phyloP scores from a whole-genome alignment of 2,329 filamentous ascomycete genomes.

The Nemania bipapillata region DNA sequence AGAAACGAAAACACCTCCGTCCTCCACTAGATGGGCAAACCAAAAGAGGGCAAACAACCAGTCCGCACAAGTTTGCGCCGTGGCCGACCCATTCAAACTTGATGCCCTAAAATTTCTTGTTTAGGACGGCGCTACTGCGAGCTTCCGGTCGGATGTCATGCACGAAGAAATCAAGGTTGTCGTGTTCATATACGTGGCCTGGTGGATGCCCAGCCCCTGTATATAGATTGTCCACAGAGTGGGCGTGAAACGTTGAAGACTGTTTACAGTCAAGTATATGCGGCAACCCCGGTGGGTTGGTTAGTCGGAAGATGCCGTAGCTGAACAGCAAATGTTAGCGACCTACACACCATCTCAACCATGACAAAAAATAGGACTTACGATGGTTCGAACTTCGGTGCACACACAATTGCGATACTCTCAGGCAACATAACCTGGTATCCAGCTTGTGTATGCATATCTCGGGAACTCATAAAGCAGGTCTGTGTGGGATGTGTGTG shows the following conservation, averaged over 20 bases:
- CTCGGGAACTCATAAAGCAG: slow-evolving; percentile 95
- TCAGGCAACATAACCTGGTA: slow-evolving; percentile 98
- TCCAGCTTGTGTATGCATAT: slow-evolving; percentile 91
- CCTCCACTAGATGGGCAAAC: slow-evolving; percentile 14
- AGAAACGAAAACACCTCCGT: slow-evolving; percentile 6
- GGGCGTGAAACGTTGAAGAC: slow-evolving; percentile 84
- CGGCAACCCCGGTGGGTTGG: slow-evolving; percentile 88
- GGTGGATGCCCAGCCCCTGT: slow-evolving; percentile 74
- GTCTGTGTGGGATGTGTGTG: slow-evolving; percentile 97
- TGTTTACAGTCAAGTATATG: slow-evolving; percentile 84
- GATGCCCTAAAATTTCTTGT: slow-evolving; percentile 48
- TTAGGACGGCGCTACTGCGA: slow-evolving; percentile 40
- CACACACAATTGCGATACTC: slow-evolving; percentile 96
- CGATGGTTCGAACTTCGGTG: slow-evolving; percentile 81
- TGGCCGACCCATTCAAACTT: slow-evolving; percentile 44
- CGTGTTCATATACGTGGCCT: slow-evolving; percentile 76
- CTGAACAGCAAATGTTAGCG: slow-evolving; percentile 56
- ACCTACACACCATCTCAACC: slow-evolving; percentile 1
- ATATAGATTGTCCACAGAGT: slow-evolving; percentile 75
- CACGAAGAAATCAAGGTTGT: slow-evolving; percentile 70
- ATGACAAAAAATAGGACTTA: slow-evolving; percentile 58
- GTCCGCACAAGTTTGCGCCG: slow-evolving; percentile 31
- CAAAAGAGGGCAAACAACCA: slow-evolving; percentile 28
- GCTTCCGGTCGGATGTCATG: slow-evolving; percentile 62
- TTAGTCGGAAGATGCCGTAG: slow-evolving; percentile 91